These are phyloP conservation scores for Apophysomyces variabilis DNA, from an alignment of 371 early-diverging fungal genomes.

Conservation along the genomic window DNA sequence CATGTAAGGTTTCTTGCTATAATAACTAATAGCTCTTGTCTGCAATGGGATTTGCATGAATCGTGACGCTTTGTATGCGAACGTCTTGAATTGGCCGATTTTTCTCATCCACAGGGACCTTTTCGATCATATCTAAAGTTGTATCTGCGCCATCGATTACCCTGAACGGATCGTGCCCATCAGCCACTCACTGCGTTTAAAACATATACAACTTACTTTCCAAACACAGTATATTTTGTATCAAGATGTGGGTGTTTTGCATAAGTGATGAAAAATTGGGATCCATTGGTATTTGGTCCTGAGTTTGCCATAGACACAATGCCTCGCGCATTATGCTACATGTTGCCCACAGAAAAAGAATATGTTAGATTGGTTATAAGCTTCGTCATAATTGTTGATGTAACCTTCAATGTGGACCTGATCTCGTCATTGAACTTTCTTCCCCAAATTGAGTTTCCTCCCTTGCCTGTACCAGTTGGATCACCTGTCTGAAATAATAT, in stretches of 20 bases:
- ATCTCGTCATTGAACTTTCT: constrained; percentile 89
- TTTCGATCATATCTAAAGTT: constrained; percentile 86
- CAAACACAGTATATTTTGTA: constrained; percentile 93
- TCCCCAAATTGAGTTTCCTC: constrained; percentile 90
- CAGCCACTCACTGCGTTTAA: not conserved
- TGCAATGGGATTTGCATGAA: constrained; percentile 97
- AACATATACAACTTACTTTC: constrained; percentile 65
- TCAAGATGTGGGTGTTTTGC: constrained; percentile 85
- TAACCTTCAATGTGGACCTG: constrained; percentile 77
- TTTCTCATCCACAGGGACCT: constrained; percentile 85
- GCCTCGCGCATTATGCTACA: constrained; percentile 85
- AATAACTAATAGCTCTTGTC: constrained; percentile 47
- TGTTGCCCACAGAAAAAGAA: not conserved
- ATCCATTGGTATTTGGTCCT: constrained; percentile 90
- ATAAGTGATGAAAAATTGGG: constrained; percentile 95
- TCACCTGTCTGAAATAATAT: constrained; percentile 77
- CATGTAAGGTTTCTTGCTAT: not conserved
- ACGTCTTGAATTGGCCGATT: constrained; percentile 84
- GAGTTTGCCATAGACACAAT: constrained; percentile 95
- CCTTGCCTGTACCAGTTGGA: constrained; percentile 88
- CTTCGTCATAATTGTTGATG: not conserved
- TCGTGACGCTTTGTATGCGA: constrained; percentile 77
- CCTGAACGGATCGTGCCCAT: constrained; percentile 33
- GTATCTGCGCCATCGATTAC: constrained; percentile 91
- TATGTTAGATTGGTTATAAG: not conserved